phyloP scores from a whole-genome alignment of 164 flowering plant genomes.

The Kalanchoe fedtschenkoi region DNA sequence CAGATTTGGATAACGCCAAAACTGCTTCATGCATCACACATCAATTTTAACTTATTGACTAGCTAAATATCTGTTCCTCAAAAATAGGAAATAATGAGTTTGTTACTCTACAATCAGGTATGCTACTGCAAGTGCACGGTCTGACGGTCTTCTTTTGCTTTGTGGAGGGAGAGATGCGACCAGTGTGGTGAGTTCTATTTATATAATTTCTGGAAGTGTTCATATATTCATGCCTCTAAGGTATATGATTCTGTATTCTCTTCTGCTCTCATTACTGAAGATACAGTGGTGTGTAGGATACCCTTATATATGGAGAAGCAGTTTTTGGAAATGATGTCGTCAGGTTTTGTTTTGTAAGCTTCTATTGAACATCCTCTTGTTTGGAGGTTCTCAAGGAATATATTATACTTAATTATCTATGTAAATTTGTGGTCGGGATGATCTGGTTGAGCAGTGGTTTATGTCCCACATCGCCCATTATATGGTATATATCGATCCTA shows the following conservation, averaged over 20 bases:
- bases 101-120: constrained; percentile 45
- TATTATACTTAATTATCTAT: neutral
- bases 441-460: neutral
- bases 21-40: neutral
- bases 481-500: too few relatives aligned
- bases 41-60: neutral
- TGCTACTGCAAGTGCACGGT: constrained; percentile 99
- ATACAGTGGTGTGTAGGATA: neutral
- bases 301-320: neutral
- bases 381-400: neutral
- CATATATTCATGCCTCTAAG: neutral
- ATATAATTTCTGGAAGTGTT: neutral
- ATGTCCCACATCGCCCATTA: too few relatives aligned
- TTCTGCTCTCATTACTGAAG: neutral
- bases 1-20: neutral
- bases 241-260: neutral
- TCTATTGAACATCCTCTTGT: neutral
- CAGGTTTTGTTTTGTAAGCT: neutral
- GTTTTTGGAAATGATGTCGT: neutral
- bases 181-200: constrained; percentile 64
- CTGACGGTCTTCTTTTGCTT: constrained; percentile 97
- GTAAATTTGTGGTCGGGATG: neutral
- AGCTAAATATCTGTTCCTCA: neutral
- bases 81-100: neutral
- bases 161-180: constrained; percentile 99